Conservation (phyloP, 352 stramenopile species). For the Phytophthora pseudosyringae region DNA sequence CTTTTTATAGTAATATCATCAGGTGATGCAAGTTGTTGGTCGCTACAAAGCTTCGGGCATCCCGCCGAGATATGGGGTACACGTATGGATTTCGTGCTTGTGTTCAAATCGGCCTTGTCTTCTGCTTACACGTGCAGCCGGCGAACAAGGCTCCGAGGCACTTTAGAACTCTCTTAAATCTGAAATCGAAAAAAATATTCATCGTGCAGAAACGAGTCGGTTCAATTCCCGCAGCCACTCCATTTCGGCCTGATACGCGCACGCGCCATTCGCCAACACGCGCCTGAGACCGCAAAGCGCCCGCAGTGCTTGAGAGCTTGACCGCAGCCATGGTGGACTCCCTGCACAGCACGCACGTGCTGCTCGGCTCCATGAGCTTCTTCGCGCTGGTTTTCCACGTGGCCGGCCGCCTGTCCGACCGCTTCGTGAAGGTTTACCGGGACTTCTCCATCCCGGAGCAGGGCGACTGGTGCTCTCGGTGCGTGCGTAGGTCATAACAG, state of each 20-base stretch:
- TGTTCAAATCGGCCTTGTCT: no score
- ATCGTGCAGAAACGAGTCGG: slow-evolving; percentile 5
- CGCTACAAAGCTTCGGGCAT: no score
- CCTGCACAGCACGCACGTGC: slow-evolving; percentile 47
- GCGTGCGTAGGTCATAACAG: slow-evolving; percentile 25
- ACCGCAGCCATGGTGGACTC: slow-evolving; percentile 18
- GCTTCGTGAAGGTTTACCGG: slow-evolving; percentile 67
- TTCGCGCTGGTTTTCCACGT: slow-evolving; percentile 68
- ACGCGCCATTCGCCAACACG: slow-evolving; percentile 23
- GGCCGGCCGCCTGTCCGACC: slow-evolving; percentile 56
- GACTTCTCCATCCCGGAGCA: slow-evolving; percentile 75
- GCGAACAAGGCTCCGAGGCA: neutral
- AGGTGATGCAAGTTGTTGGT: no score
- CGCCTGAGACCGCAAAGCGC: neutral
- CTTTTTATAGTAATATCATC: no score
- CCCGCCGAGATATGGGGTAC: no score
- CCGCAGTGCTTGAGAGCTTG: neutral
- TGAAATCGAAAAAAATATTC: slow-evolving; percentile 6
- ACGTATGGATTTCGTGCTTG: no score
- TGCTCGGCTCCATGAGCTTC: slow-evolving; percentile 56
- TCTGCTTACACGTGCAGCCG: no score
- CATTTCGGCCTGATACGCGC: slow-evolving; percentile 22
- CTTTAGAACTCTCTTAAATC: slow-evolving; percentile 7
- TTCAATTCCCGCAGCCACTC: slow-evolving; percentile 17
- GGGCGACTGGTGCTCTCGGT: slow-evolving; percentile 86